Base-by-base conservation (phyloP, 345 rosid species). In the Syzygium aqueum region DNA sequence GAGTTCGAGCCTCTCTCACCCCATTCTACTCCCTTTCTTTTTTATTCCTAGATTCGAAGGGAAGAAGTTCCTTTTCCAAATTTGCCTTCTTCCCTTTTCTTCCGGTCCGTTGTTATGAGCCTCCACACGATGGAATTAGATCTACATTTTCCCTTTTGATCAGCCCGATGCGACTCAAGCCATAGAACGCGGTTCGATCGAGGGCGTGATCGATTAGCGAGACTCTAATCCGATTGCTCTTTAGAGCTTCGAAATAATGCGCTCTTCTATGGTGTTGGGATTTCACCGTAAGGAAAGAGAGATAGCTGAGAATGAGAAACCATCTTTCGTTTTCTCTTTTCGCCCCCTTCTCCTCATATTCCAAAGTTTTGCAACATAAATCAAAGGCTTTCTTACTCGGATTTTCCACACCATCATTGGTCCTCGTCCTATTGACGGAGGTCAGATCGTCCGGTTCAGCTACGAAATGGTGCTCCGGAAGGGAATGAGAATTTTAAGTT, bases 1-100 rank as follows among this genome's bases (percentile, higher is more conserved):
- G 98, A 94, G 97, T 92, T 93, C 93, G 95, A 93, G 92, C 96
- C 97, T 94, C 95, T 4, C 67, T 51, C 46, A 84, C 61, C 61
- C 61, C 61, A 27, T 3, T 11, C 21, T 3, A 1, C 7, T 0
- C 3, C 53, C 16, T 0, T 54, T 9, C 56, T 52, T 85, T 52
- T 52, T 9, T 12, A n/a, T 5, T n/a, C 2, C 37, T 12, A 3
- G 7, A 13, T 57, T 57, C 13, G 13, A 22, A 23, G 14, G 14
- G 28, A 57, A 61, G 73, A 61, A 59, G 27, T 27, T 7, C 37
- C 77, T 14, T 0, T 0, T 17, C 8, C 37, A 15, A 30, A 25
- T 61, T 61, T 13, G 73, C 73, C 73, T 57, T 15, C 73, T n/a
- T 6, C 73, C 9, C 0, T 61, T 14, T 14, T n/a, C 33, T 6